These are phyloP conservation scores for Cyamopsis tetragonoloba DNA, from an alignment of 306 rosid species.

Conservation along the genomic window DNA sequence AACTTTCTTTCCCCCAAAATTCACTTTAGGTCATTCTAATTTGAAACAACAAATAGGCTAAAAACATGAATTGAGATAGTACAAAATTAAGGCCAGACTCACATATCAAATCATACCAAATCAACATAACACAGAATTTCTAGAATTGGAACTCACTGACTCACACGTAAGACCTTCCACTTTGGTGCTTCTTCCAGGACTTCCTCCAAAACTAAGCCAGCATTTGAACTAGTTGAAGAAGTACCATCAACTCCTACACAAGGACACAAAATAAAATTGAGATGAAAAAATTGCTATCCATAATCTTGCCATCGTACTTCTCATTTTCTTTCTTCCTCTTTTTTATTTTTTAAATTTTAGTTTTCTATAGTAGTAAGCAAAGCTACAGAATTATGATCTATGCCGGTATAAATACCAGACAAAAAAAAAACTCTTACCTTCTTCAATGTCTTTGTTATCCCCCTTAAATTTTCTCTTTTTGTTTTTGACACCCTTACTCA, in stretches of 20 bases:
- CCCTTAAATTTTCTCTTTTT: slow-evolving; percentile 66
- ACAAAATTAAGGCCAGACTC: slow-evolving; percentile 11
- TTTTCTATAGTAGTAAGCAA: slow-evolving; percentile 1
- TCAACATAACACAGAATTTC: slow-evolving; percentile 16
- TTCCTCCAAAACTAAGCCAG: slow-evolving; percentile 60
- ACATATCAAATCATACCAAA: slow-evolving; percentile 17
- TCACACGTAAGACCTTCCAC: slow-evolving; percentile 99
- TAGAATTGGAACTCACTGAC: slow-evolving; percentile 88
- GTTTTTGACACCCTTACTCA: slow-evolving; percentile 43
- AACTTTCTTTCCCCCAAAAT: background rate
- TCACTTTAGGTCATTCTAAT: slow-evolving; percentile 21
- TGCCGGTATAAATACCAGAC: background rate
- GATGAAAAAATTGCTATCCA: background rate
- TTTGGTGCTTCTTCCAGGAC: slow-evolving; percentile 97
- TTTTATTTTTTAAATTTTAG: background rate
- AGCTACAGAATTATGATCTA: background rate
- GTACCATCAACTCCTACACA: slow-evolving; percentile 50
- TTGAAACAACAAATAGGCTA: background rate
- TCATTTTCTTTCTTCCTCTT: background rate
- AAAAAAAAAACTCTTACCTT: slow-evolving; percentile 38
- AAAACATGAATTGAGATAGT: slow-evolving; percentile 5
- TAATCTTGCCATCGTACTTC: background rate
- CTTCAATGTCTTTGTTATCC: slow-evolving; percentile 42
- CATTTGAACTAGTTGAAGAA: slow-evolving; percentile 41
- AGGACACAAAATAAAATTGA: background rate